Evolutionary conservation across 1,284 basidiomycete species (phyloP).

Genomic region (Heterobasidion parviporum): DNA sequence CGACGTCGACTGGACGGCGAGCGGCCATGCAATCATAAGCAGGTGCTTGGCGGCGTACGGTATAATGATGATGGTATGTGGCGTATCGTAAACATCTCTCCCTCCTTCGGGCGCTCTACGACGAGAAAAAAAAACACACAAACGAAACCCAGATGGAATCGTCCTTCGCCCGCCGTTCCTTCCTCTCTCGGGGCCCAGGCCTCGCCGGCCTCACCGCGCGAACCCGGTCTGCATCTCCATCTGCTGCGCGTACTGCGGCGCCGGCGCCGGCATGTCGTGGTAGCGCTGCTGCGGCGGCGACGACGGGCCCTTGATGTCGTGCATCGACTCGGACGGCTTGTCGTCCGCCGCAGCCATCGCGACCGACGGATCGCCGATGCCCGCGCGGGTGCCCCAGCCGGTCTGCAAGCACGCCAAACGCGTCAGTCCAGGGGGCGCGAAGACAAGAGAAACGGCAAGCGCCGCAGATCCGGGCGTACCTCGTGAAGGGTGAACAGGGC

Average conservation of each 20-base stretch:
- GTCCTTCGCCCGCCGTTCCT: too few species aligned
- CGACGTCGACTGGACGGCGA: too few species aligned
- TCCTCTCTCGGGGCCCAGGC: too few species aligned
- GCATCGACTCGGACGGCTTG: not conserved
- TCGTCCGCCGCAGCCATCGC: constrained; percentile 58
- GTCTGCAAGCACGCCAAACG: constrained; percentile 35
- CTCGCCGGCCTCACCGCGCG: constrained; percentile 15
- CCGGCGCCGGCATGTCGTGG: constrained; percentile 12
- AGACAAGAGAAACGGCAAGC: constrained; percentile 1
- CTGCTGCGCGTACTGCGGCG: constrained; percentile 19
- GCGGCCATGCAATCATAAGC: too few species aligned
- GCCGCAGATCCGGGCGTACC: constrained; percentile 23
- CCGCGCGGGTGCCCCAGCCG: constrained; percentile 86
- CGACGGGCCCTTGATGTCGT: constrained; percentile 11
- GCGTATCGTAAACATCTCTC: too few species aligned
- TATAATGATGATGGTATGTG: too few species aligned
- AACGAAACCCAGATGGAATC: too few species aligned
- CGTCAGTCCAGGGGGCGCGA: not conserved
- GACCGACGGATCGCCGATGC: constrained; percentile 74
- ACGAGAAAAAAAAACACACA: too few species aligned
- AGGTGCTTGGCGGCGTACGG: too few species aligned
- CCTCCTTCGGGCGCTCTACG: too few species aligned
- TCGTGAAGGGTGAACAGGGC: constrained; percentile 78
- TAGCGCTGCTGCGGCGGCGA: constrained; percentile 15
- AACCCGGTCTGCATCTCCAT: constrained; percentile 25